Evolutionary conservation across 179 eudicot species (phyloP), one percentile per base, ranked within the genome.

Genomic region (Beta macrorhiza): DNA sequence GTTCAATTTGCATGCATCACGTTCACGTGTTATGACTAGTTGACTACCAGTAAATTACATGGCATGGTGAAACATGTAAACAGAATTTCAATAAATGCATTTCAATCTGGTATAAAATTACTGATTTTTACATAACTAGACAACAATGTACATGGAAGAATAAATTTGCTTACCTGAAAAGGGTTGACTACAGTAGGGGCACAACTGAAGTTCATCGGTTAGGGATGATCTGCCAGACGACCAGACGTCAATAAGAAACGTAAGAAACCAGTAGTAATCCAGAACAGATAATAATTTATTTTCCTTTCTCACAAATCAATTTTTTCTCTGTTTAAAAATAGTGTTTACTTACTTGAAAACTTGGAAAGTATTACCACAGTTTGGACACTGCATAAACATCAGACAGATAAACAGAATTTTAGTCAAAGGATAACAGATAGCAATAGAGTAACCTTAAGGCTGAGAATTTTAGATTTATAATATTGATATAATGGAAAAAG

Each of bases 181-280:
- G 79, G 99, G 98, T 76, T 93, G 97, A 87, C 81, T 84, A 84
- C 99, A 95, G 79, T 81, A 95, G 55, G 99, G 99, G 83, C 99
- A 95, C 67, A 90, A 81, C 82, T 91, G 95, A 78, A 87, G 57
- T 22, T 92, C 98, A 64, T 93, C 95, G 52, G 84, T 90, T 76
- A 95, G 77, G 71, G 88, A 72, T 75, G 98, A 95, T 84, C 99
- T 95, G 91, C 55, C 55, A 80, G 51, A 80, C 76, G 79, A 91
- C 55, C 55, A 80, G 51, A 80, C 76, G 79, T 79, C 56, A 83
- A 74, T 47, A 78, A n/a, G 76, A 82, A 7, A 76, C 58, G 45
- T 70, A 74, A 72, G 20, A 80, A 51, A 81, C 58, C 37, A 77
- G 45, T 10, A 57, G 71, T 29, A 25, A 20, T 47, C 76, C 58